Percentiles rank a stretch among this genome's conserved stretches.
These are phyloP conservation scores for Globisporangium irregulare DNA, from an alignment of 352 stramenopile genomes.

Conservation along the genomic window DNA sequence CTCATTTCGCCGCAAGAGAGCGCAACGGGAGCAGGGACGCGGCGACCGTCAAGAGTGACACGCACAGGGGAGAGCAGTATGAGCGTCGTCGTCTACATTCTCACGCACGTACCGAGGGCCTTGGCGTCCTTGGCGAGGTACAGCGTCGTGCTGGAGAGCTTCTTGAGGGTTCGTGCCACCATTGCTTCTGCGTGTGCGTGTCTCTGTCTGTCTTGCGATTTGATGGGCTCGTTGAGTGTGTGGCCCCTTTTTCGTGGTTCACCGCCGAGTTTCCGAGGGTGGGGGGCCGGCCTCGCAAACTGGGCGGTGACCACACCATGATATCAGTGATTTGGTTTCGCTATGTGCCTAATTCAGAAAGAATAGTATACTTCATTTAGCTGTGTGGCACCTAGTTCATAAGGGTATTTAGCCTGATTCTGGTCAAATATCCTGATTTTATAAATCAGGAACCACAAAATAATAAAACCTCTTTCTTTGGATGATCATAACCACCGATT, in stretches of 20 bases:
- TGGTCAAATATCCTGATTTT: no score
- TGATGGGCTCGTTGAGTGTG: neutral
- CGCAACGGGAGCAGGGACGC: neutral
- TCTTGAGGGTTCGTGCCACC: conserved; percentile 32
- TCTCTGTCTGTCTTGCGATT: conserved; percentile 14
- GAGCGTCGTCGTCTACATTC: neutral
- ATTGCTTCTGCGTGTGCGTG: conserved; percentile 23
- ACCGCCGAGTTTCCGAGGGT: conserved; percentile 10
- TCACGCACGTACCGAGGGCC: conserved; percentile 39
- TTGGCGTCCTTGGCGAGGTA: conserved; percentile 54
- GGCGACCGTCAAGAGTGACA: neutral
- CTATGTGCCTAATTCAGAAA: neutral
- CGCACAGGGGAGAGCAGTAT: neutral
- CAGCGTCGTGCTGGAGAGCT: conserved; percentile 37
- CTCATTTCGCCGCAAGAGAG: neutral
- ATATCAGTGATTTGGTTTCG: neutral
- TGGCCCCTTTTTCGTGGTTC: conserved; percentile 11
- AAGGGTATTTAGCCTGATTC: no score
- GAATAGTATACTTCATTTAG: neutral
- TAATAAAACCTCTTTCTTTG: no score
- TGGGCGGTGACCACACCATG: neutral
- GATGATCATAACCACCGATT: no score
- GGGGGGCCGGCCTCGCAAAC: neutral
- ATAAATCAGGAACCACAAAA: no score
- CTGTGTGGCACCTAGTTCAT: no score